Evolutionary conservation across 208 protist species (phyloP).

Genomic region (Giardia duodenalis): DNA sequence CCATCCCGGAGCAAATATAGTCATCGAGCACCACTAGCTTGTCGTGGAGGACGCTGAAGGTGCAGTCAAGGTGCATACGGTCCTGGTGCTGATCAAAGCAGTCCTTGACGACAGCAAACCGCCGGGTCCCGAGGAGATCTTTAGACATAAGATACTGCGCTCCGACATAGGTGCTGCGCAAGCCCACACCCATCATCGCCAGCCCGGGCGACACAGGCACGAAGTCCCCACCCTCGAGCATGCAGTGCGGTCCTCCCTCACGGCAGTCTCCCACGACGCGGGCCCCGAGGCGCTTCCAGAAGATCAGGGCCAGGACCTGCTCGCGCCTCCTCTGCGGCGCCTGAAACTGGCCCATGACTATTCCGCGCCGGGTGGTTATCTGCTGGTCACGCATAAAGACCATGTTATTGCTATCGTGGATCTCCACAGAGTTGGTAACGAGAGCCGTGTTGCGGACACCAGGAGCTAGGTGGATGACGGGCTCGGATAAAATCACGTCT

Average conservation of each 20-base stretch:
- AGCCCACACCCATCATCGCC: conserved; percentile 56
- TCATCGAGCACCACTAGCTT: conserved; percentile 43
- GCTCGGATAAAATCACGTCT: conserved; percentile 47
- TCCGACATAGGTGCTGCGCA: conserved; percentile 53
- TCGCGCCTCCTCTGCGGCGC: conserved; percentile 50
- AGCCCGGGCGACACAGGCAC: conserved; percentile 49
- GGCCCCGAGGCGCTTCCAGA: conserved; percentile 54
- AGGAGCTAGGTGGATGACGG: conserved; percentile 31
- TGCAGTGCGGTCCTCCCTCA: conserved; percentile 41
- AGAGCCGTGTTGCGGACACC: conserved; percentile 19
- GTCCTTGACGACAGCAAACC: conserved; percentile 55
- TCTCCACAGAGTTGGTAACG: not conserved
- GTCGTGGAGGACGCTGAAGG: conserved; percentile 46
- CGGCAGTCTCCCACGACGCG: conserved; percentile 54
- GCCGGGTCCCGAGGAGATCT: conserved; percentile 56
- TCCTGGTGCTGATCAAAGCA: conserved; percentile 49
- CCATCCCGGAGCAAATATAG: conserved; percentile 40
- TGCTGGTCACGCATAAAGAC: conserved; percentile 62
- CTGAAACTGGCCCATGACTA: conserved; percentile 51
- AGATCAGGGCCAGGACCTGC: conserved; percentile 52
- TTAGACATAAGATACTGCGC: conserved; percentile 58
- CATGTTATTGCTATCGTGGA: conserved; percentile 50
- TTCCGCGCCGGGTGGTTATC: conserved; percentile 54
- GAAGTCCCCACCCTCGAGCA: conserved; percentile 63
- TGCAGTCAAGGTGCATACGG: conserved; percentile 54